Evolutionary conservation across 345 rosid species (phyloP), one percentile per base, ranked within the genome.

Genomic region (Salix caprea): DNA sequence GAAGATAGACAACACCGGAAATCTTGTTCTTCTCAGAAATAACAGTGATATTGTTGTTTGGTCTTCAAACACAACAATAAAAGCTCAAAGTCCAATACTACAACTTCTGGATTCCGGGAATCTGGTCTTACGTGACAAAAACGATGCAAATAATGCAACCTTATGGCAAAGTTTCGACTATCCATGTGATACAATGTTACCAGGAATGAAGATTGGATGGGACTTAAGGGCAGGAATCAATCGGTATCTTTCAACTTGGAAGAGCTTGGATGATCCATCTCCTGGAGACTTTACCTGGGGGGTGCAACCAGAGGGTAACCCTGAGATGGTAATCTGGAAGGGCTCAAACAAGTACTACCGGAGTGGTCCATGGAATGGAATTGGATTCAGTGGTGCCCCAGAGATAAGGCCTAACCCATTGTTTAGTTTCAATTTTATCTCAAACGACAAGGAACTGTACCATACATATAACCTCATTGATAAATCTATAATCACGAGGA

Each of bases 111-210:
- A 76, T 61, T 40, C 79, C 0, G 79, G 74, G 0, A 67, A 75
- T 48, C 78, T 67, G 15, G 78, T 75, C 19, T 52, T 67, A 23
- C 39, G 66, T 16, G 69, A 75, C 1, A 18, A 34, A 48, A 16
- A 61, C 1, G 64, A 12, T 32, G 70, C 23, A 21, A 21, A 65
- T 18, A 50, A 26, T 3, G 13, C 3, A n/a, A 36, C 24, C 66
- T n/a, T 71, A 26, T 71, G 75, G 71, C 80, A 77, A 23, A 77
- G 80, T n/a, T 77, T 77, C 19, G 80, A 77, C 11, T 34, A 77
- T 54, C 80, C 80, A 18, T 15, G 52, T 21, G 75, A 77, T 24
- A 77, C 80, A 0, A 1, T 48, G 15, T 36, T 77, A 12, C 71
- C 71, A 21, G 80, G 80, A 23, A 71, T 77, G 80, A 77, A 71